Percentiles rank a stretch among this genome's conserved stretches.
Evolutionary conservation across 2,329 filamentous ascomycete genomes (phyloP).

Genomic region (Sporothrix sp.): DNA sequence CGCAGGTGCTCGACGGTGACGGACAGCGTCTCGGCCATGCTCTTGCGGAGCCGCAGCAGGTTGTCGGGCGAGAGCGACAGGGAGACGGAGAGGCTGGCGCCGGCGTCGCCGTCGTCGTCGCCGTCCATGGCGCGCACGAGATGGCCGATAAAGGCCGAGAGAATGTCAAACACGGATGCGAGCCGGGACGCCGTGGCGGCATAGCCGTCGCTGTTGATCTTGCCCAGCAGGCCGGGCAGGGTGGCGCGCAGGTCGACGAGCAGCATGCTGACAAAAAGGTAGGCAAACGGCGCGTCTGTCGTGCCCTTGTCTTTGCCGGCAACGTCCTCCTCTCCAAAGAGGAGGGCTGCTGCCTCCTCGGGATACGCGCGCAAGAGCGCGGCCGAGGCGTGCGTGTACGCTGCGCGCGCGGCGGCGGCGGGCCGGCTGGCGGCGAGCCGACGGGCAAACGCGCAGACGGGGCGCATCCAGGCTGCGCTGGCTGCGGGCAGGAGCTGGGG

Average conservation of each 20-base stretch:
- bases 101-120: slow-evolving; percentile 34
- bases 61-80: slow-evolving; percentile 40
- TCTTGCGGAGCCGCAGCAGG: slow-evolving; percentile 50
- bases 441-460: slow-evolving; percentile 38
- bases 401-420: slow-evolving; percentile 43
- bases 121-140: slow-evolving; percentile 46
- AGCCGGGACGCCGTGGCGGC: slow-evolving; percentile 48
- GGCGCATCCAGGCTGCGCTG: slow-evolving; percentile 39
- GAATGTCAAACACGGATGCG: slow-evolving; percentile 51
- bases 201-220: slow-evolving; percentile 42
- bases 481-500: slow-evolving; percentile 27
- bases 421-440: slow-evolving; percentile 46
- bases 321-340: slow-evolving; percentile 39
- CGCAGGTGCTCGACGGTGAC: slow-evolving; percentile 55
- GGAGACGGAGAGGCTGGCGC: background rate
- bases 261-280: slow-evolving; percentile 54
- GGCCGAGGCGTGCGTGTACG: slow-evolving; percentile 50
- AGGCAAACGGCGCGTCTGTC: slow-evolving; percentile 45
- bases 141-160: slow-evolving; percentile 50
- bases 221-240: slow-evolving; percentile 48
- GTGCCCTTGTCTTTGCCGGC: background rate
- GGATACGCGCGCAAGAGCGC: slow-evolving; percentile 49
- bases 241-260: slow-evolving; percentile 57
- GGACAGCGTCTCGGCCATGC: slow-evolving; percentile 54
- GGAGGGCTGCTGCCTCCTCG: slow-evolving; percentile 31